Evolutionary conservation across 2,329 filamentous ascomycete species (phyloP), one percentile per base, ranked within the genome.

Genomic region (Aspergillus transmontanensis): DNA sequence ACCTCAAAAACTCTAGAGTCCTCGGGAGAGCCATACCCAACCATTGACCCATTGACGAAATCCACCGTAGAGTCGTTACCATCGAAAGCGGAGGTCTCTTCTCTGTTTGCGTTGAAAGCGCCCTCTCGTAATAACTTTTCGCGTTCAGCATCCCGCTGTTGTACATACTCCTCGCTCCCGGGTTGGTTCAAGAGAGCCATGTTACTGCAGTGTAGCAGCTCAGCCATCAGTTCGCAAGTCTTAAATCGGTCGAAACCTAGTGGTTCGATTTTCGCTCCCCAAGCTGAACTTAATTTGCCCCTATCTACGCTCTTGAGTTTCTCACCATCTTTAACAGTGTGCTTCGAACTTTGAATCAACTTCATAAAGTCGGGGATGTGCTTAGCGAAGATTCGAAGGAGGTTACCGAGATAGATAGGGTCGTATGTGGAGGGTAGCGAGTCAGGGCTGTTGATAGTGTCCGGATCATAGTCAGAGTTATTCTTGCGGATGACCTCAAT

Each of bases 401-500:
- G 84, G 1, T 91, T 95, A 26, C 95, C 95, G 0, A 99, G 86
- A 74, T 98, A 99, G 71, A 99, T 99, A 4, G 95, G 95, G 73
- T 99, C 95, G 58, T 91, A 89, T 68, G 88, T 90, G 1, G 93
- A 94, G 0, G 94, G 94, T 60, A 89, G 84, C 3, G 91, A 87
- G 68, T 91, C 91, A 32, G 91, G 88, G 63, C 93, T 92, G 56
- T 90, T 88, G 65, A 94, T 89, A 70, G 94, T 91, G 70, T 98
- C 95, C 0, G 48, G 90, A 71, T 99, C 95, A 76, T 99, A 99
- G 78, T 99, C 95, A 0, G 95, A 98, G 77, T 99, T 99, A 80
- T 99, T 99, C 82, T 99, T 99, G 64, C 95, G 88, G 75, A 99
- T 99, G 53, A 99, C 95, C 79, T 99, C 95, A 67, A 99, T 99